Base-by-base conservation (phyloP, 306 rosid species). In the Trifolium fragiferum region DNA sequence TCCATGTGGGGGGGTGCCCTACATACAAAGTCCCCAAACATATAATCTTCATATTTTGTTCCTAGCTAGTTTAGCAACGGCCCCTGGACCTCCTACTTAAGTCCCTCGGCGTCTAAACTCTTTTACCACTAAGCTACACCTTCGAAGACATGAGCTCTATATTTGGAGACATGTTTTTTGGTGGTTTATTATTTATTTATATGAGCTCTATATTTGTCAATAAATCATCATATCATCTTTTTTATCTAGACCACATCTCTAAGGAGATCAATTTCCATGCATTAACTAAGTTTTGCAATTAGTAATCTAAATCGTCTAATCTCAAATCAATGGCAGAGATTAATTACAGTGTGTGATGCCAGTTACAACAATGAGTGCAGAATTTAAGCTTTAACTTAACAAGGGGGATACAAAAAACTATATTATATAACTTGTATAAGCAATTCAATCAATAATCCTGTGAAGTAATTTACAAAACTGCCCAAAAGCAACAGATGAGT, bases 381-480 rank as follows among this genome's bases (percentile, higher is more conserved):
- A 59, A 60, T 60, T 7, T 19, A 13, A 23, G 11, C 16, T 13
- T 43, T 41, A 20, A 41, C 51, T 66, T 9, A 20, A 66, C 54
- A 11, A 40, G 33, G 10, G 23, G 6, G 7, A 18, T 35, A 41
- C 9, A 27, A 23, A 15, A 8, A 63, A 18, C 33, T 73, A 72
- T 38, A 55, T 73, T 21, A 61, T 69, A 77, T 66, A 68, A 66
- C 53, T 19, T 11, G 60, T 68, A 65, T 74, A 46, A 66, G 70
- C 14, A 23, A 73, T 76, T 61, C 41, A 76, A 76, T 67, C 21
- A 37, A 15, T 70, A 75, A 43, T 63, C 67, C 76, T 67, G 76
- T 47, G 43, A 69, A 66, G 57, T 83, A 79, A 82, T 81, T 72
- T 84, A 86, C 88, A 88, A 71, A 18, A 65, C 53, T 68, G 64